Evolutionary conservation across 2,329 filamentous ascomycete genomes (phyloP).

Genomic region (Aspergillus sp.): DNA sequence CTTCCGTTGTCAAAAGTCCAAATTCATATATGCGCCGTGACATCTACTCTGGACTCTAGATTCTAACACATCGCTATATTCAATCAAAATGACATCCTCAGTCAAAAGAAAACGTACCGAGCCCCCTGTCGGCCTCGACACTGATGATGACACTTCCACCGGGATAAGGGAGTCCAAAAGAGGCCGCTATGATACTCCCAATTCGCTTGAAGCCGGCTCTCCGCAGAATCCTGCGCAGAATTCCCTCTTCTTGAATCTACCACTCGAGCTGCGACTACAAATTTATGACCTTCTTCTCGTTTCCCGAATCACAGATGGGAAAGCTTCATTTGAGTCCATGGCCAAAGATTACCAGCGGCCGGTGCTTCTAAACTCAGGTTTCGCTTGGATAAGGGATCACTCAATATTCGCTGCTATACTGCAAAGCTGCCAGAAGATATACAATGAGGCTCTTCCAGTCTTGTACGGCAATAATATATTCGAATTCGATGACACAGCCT

Average conservation of each 20-base stretch:
- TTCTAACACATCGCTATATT: too few relatives aligned
- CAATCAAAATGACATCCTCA: too few relatives aligned
- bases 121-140: too few relatives aligned
- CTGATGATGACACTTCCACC: too few relatives aligned
- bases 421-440: background rate
- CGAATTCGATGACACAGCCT: background rate
- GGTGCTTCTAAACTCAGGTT: too few relatives aligned
- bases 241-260: background rate
- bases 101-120: too few relatives aligned
- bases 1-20: too few relatives aligned
- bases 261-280: background rate
- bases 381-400: too few relatives aligned
- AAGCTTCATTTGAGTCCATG: background rate
- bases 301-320: background rate
- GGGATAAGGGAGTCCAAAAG: too few relatives aligned
- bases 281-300: background rate
- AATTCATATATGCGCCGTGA: too few relatives aligned
- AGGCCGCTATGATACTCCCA: background rate
- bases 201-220: background rate
- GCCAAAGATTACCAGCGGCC: background rate
- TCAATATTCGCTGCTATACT: background rate
- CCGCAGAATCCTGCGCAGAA: background rate
- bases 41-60: too few relatives aligned
- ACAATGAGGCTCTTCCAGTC: background rate
- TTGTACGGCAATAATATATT: background rate